phyloP scores from a whole-genome alignment of 148 eudicot species.

The Vaccinium macrocarpon region DNA sequence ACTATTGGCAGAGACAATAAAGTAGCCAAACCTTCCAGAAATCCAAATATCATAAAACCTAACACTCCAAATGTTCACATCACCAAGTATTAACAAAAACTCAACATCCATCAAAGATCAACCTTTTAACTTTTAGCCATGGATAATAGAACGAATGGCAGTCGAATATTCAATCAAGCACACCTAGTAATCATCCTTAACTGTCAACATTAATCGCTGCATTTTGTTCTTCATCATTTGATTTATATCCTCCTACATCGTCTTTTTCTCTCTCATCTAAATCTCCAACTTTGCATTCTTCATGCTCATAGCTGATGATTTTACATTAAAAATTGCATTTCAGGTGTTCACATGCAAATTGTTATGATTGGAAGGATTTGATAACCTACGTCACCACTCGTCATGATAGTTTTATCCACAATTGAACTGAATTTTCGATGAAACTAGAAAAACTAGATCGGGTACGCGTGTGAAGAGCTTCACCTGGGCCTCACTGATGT shows the following conservation, averaged over 20 bases:
- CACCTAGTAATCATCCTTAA: background rate
- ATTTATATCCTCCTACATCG: background rate
- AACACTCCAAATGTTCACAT: background rate
- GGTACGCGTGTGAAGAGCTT: background rate
- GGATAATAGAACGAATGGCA: background rate
- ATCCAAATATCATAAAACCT: background rate
- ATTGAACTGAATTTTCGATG: background rate
- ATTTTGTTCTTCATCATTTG: background rate
- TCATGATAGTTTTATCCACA: background rate
- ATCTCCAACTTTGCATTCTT: background rate
- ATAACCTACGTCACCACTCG: background rate
- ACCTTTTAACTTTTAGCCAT: background rate
- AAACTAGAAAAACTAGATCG: background rate
- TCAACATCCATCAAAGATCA: background rate
- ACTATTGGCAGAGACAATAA: background rate
- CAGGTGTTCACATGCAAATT: background rate
- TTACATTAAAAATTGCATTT: background rate
- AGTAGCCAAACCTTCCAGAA: background rate
- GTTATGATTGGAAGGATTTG: background rate
- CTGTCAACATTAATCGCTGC: background rate
- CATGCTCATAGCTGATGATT: background rate
- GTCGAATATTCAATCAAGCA: background rate
- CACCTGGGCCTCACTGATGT: background rate
- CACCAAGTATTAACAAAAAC: background rate
- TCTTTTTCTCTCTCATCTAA: background rate